Evolutionary conservation across 768 basidiomycete genomes (phyloP).

Genomic region (Amanita pseudoporphyria): DNA sequence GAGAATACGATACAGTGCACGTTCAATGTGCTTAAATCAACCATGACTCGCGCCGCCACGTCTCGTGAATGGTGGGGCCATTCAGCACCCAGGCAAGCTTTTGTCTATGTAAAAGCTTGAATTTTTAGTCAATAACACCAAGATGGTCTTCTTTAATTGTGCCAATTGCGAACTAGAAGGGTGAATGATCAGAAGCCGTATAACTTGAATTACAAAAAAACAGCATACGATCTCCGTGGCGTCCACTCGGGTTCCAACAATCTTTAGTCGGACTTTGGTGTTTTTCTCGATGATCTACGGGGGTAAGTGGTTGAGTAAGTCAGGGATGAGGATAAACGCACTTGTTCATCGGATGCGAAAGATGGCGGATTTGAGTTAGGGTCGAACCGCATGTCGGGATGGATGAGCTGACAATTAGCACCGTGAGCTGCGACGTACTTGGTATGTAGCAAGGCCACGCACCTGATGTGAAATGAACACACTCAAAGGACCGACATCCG

Average conservation of each 20-base stretch:
- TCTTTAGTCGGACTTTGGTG: conserved; percentile 85
- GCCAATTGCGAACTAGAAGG: conserved; percentile 82
- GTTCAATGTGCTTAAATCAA: too few relatives aligned
- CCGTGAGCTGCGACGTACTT: not conserved
- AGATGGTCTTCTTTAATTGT: conserved; percentile 98
- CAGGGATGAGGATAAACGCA: conserved; percentile 16
- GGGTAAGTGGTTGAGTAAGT: not conserved
- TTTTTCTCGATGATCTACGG: conserved; percentile 86
- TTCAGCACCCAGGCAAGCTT: too few relatives aligned
- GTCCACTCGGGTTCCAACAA: conserved; percentile 97
- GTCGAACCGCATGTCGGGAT: conserved; percentile 90
- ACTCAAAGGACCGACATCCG: conserved; percentile 87
- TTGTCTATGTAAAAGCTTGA: too few relatives aligned
- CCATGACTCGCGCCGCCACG: too few relatives aligned
- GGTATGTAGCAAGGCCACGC: conserved; percentile 11
- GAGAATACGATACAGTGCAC: too few relatives aligned
- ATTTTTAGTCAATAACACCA: conserved; percentile 74
- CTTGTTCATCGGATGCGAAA: conserved; percentile 86
- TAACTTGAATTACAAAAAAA: not conserved
- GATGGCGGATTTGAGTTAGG: conserved; percentile 97
- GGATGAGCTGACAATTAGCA: conserved; percentile 61
- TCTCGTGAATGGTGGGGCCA: too few relatives aligned
- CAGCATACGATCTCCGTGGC: conserved; percentile 91
- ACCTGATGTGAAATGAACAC: conserved; percentile 98
- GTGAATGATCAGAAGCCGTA: not conserved